Percentiles rank a stretch among this genome's conserved stretches.
phyloP scores from a whole-genome alignment of 768 basidiomycete species.

The Agaricus blazei region DNA sequence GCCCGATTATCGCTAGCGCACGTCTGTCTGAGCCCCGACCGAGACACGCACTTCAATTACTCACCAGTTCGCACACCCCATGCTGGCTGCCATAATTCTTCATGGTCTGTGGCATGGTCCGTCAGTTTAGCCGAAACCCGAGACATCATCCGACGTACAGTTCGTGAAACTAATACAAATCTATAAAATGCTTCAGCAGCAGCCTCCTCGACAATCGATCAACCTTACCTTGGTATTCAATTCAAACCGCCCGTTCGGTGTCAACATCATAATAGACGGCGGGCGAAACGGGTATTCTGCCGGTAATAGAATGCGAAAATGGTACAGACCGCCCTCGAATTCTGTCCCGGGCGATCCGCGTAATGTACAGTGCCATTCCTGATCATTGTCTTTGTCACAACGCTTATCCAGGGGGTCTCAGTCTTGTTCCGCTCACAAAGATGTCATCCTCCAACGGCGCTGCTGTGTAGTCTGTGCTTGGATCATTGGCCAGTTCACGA shows the following conservation, averaged over 20 bases:
- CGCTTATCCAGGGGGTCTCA: not conserved
- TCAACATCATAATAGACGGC: slow-evolving; percentile 93
- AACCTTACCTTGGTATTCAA: slow-evolving; percentile 82
- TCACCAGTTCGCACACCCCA: slow-evolving; percentile 95
- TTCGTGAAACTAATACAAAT: slow-evolving; percentile 93
- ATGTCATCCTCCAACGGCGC: slow-evolving; percentile 89
- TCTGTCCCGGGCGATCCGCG: slow-evolving; percentile 85
- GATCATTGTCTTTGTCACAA: slow-evolving; percentile 8
- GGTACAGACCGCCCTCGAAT: slow-evolving; percentile 94
- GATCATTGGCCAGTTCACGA: slow-evolving; percentile 79
- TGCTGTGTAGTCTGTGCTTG: slow-evolving; percentile 82
- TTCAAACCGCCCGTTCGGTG: slow-evolving; percentile 96
- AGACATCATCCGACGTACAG: slow-evolving; percentile 44
- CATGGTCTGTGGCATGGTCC: slow-evolving; percentile 58
- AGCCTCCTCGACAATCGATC: not conserved
- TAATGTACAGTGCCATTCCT: slow-evolving; percentile 98
- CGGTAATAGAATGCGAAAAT: slow-evolving; percentile 85
- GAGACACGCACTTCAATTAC: slow-evolving; percentile 13
- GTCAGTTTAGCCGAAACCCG: not conserved
- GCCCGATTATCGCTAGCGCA: slow-evolving; percentile 69
- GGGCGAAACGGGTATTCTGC: slow-evolving; percentile 96
- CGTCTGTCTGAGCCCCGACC: not conserved
- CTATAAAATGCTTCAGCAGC: slow-evolving; percentile 28
- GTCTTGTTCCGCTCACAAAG: slow-evolving; percentile 51
- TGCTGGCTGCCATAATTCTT: slow-evolving; percentile 96